Percentiles rank a stretch among this genome's conserved stretches.
These are phyloP conservation scores for Globisporangium okanoganense DNA, from an alignment of 352 stramenopile genomes.

Conservation along the genomic window DNA sequence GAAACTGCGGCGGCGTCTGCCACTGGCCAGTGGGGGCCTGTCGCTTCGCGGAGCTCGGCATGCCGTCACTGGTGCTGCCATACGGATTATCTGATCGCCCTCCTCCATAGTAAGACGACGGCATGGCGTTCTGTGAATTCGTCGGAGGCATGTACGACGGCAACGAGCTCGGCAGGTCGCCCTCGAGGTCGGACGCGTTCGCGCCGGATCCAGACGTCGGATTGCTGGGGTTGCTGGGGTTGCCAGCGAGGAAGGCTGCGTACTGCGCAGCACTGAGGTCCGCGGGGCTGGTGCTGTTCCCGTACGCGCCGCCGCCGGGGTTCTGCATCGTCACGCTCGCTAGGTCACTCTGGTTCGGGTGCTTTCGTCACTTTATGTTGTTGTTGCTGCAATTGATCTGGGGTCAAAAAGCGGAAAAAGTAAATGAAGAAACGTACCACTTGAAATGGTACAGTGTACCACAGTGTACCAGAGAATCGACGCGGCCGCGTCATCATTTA, in stretches of 20 bases:
- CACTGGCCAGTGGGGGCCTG: slow-evolving; percentile 54
- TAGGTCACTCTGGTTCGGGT: neutral
- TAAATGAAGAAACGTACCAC: slow-evolving; percentile 4
- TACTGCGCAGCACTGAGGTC: slow-evolving; percentile 13
- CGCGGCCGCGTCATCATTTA: slow-evolving; percentile 9
- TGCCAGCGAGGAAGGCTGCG: slow-evolving; percentile 11
- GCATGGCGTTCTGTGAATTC: slow-evolving; percentile 8
- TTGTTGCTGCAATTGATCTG: neutral
- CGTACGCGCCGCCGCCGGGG: slow-evolving; percentile 11
- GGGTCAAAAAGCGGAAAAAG: too few relatives aligned
- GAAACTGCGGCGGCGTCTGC: slow-evolving; percentile 59
- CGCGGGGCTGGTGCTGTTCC: slow-evolving; percentile 8
- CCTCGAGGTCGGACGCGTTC: slow-evolving; percentile 27
- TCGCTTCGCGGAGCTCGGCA: slow-evolving; percentile 29
- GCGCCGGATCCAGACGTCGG: neutral
- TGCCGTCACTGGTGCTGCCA: slow-evolving; percentile 4
- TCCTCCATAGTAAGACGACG: slow-evolving; percentile 31
- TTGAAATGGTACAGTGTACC: neutral
- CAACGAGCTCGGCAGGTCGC: slow-evolving; percentile 67
- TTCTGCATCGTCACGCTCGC: slow-evolving; percentile 17
- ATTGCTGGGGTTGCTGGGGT: neutral
- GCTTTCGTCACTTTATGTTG: neutral
- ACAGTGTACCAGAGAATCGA: slow-evolving; percentile 16
- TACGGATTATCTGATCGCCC: slow-evolving; percentile 7
- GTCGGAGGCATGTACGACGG: slow-evolving; percentile 63